Base-by-base conservation (phyloP, 371 early-diverging fungal genomes). In the Haplosporangium sp. region DNA sequence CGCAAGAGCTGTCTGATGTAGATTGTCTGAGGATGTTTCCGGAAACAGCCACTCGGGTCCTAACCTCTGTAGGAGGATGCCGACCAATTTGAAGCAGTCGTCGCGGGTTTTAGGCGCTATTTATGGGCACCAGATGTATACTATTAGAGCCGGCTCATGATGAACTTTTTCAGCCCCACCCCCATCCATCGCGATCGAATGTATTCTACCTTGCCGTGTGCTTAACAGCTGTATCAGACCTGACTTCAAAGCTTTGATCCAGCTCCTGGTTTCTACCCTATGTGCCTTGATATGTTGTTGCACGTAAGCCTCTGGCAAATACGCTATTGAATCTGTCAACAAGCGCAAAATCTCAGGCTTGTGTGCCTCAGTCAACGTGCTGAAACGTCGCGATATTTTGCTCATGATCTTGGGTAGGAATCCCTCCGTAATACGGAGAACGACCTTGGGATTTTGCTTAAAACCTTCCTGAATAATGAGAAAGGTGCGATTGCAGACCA, bases 41-140 rank as follows among this genome's bases (percentile, higher is more conserved):
- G 79, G 79, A 42, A 72, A 79, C 38, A 79, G 62, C 79, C 79
- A 79, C 12, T 59, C 61, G 0, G 73, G 64, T 11, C 79, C 79
- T 18, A 79, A 42, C 60, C 60, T 59, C 41, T 71, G 77, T 51
- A 73, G 37, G 12, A 79, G 56, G 1, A 79, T 47, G 10, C 79
- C 79, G 4, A 57, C 72, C 57, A 73, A 36, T 37, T 54, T 79
- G 63, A 79, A 68, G 46, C 59, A 53, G n/a, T 79, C 52, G 45
- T 72, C 73, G 10, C 79, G 63, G 8, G 69, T 68, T 12, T 68
- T 41, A 1, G 72, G 66, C 9, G 68, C 79, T 79, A 62, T 9
- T 21, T 9, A 53, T 45, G 29, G 7, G 51, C 13, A 20, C n/a
- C 12, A 53, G 16, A 20, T n/a, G 40, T 20, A 11, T 11, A 3